Evolutionary conservation across 257 asterid genomes (phyloP).

Genomic region (Solanum neorickii): DNA sequence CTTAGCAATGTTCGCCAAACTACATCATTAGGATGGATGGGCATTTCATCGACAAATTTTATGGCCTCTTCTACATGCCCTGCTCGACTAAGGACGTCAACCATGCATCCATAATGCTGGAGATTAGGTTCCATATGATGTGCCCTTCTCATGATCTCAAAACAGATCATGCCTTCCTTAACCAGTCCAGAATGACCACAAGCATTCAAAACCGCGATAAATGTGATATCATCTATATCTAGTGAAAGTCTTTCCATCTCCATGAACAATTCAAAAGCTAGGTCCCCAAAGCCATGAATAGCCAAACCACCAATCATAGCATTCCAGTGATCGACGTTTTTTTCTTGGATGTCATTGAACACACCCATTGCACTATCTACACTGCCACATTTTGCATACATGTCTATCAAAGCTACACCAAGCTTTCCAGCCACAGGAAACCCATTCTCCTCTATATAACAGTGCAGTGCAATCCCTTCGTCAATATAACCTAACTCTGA

Average conservation of each 20-base stretch:
- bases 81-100: conserved; percentile 67
- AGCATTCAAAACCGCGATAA: conserved; percentile 58
- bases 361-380: conserved; percentile 44
- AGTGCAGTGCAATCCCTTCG: conserved; percentile 47
- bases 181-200: conserved; percentile 82
- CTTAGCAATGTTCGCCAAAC: conserved; percentile 59
- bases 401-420: conserved; percentile 64
- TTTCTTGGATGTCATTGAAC: conserved; percentile 38
- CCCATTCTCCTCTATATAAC: conserved; percentile 30
- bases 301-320: conserved; percentile 89
- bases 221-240: conserved; percentile 67
- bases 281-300: conserved; percentile 56
- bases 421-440: conserved; percentile 40
- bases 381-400: conserved; percentile 86
- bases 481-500: conserved; percentile 52
- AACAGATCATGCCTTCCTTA: conserved; percentile 74
- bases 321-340: conserved; percentile 63
- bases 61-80: conserved; percentile 59
- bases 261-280: conserved; percentile 63
- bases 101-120: conserved; percentile 80
- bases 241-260: conserved; percentile 46
- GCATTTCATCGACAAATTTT: conserved; percentile 56
- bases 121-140: conserved; percentile 51
- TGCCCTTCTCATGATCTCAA: conserved; percentile 59
- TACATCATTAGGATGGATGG: conserved; percentile 59